Base-by-base conservation (phyloP, 306 rosid species). In the Lotus japonicus region DNA sequence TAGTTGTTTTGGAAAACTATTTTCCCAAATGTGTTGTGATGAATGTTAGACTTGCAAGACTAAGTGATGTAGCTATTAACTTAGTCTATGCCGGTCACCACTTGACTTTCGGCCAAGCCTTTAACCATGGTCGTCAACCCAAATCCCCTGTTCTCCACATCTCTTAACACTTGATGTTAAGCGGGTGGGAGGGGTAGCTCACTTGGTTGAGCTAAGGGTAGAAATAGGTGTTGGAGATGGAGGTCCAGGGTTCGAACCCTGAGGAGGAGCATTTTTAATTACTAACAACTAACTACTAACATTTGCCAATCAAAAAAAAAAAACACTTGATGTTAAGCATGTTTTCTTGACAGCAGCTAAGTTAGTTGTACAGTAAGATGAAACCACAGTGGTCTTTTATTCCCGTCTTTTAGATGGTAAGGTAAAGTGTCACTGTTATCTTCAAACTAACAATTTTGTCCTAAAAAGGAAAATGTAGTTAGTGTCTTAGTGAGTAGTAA, bases 401-500 rank as follows among this genome's bases (percentile, higher is more conserved):
- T 62, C 26, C 26, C 26, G 23, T 69, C 64, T 26, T 41, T 15
- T 41, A 62, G 11, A 71, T 11, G 45, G 54, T 3, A 72, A 71
- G 45, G 54, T 3, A 72, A 71, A 49, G 10, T 39, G 70, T 38
- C 58, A 35, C 12, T 41, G 56, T 8, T 28, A 41, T 53, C 71
- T 63, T 60, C 49, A 43, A 74, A 52, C 46, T 55, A 73, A 19
- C n/a, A 65, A 35, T 9, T 35, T 43, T 46, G 33, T 35, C 55
- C 58, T 11, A 31, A 54, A 62, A 45, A 18, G 44, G 51, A 41
- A 44, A 44, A 65, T 33, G 4, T 10, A 33, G 26, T 21, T 10
- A 33, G 19, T n/a, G 36, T 18, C 2, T 21, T 10, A 33, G 19
- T n/a, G 36, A 45, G 35, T 45, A 33, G n/a, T 18, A 15, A 16